Percentiles rank a stretch among this genome's conserved stretches.
These are phyloP conservation scores for Phaffomyces opuntiae DNA, from an alignment of 805 yeast species.

Conservation along the genomic window DNA sequence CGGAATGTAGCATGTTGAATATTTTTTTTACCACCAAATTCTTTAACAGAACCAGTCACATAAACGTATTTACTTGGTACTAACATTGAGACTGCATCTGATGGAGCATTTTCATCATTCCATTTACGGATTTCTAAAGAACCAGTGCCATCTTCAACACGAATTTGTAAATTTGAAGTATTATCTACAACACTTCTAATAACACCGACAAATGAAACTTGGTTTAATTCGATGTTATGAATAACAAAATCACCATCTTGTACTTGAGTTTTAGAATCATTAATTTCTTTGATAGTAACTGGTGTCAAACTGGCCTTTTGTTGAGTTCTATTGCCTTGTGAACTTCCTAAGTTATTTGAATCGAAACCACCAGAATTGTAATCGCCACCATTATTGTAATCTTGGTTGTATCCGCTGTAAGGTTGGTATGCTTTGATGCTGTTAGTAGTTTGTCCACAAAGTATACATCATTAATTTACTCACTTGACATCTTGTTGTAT, in stretches of 20 bases:
- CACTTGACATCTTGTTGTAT: background rate
- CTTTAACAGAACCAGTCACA: constrained; percentile 49
- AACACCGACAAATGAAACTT: constrained; percentile 63
- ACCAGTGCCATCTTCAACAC: constrained; percentile 79
- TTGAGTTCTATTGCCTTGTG: constrained; percentile 22
- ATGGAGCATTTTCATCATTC: constrained; percentile 39
- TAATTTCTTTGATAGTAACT: constrained; percentile 67
- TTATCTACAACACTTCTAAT: constrained; percentile 57
- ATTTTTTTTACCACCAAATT: constrained; percentile 56
- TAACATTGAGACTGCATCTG: constrained; percentile 27
- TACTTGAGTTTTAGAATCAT: constrained; percentile 49
- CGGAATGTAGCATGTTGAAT: constrained; percentile 58
- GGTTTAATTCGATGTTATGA: constrained; percentile 52
- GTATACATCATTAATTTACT: background rate
- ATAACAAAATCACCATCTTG: constrained; percentile 64
- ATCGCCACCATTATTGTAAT: constrained; percentile 14
- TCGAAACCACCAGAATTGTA: constrained; percentile 31
- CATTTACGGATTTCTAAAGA: constrained; percentile 57
- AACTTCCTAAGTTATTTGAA: constrained; percentile 28
- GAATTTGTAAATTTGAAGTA: constrained; percentile 47
- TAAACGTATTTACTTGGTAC: constrained; percentile 51
- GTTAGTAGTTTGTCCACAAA: background rate
- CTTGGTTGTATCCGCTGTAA: constrained; percentile 25
- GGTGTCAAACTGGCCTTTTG: constrained; percentile 43
- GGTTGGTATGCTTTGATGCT: constrained; percentile 27